Base-by-base conservation (phyloP, 805 yeast species). In the Ogataea naganishii region DNA sequence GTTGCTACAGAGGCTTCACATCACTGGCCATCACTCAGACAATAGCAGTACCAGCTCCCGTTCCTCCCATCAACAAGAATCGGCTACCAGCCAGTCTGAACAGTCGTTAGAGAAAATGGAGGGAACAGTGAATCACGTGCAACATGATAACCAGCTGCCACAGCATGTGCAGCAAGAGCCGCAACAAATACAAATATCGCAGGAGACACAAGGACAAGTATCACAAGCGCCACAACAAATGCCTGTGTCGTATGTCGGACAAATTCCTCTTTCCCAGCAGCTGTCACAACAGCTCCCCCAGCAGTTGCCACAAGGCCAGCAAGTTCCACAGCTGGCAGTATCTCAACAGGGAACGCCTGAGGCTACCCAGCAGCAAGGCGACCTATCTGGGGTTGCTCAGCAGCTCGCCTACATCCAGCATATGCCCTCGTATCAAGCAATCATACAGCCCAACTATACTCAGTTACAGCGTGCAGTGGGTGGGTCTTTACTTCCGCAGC, bases 341-440 rank as follows among this genome's bases (percentile, higher is more conserved):
- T 4, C 4, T 8, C 26, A 29, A 23, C 12, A 9, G 6, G 24
- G 15, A 27, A 3, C 23, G 7, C 24, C 14, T 15, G 18, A 15
- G 10, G 11, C 13, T 6, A 24, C 21, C n/a, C 18, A 13, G 17
- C 3, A 19, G 14, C 9, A 9, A 44, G 21, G 38, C 48, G 18
- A 38, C 41, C 3, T 49, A 47, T n/a, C 57, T 52, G 20, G 46
- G 49, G 29, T n/a, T n/a, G n/a, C n/a, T n/a, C 39, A 40, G 14
- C 56, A 49, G 31, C 33, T 53, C 34, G 45, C 47, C n/a, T 37
- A 39, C 14, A 35, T 53, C 20, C 52, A 53, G 25, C 47, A 47
- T 24, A 41, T 53, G 51, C 59, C 59, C 5, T 53, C 59, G 14
- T 53, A 51, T 32, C 57, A 53, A 31, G 59, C 59, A 3, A 53